Base-by-base conservation (phyloP, 208 protist genomes). In the Trypanosoma brucei region DNA sequence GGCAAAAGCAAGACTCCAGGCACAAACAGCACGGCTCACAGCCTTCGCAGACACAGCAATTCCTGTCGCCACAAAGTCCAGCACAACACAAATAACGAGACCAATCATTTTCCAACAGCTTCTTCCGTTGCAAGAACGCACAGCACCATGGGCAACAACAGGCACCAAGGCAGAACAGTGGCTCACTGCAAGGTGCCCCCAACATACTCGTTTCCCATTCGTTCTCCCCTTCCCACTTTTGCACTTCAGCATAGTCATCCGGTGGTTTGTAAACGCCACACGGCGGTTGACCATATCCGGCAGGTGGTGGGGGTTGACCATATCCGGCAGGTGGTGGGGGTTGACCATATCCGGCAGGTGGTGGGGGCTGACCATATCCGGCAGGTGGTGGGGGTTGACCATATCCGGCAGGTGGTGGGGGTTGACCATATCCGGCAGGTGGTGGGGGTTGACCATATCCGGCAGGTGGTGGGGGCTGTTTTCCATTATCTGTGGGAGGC, bases 121-220 rank as follows among this genome's bases (percentile, higher is more conserved):
- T 78, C 46, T 76, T 70, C 11, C 86, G 70, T 52, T 92, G 86
- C 52, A 76, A 63, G 39, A 72, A 76, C 4, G 71, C 70, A 48
- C 72, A 75, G 62, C 80, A 89, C 46, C 72, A 87, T 48, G 77
- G 80, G 49, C 78, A 82, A 34, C 80, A 75, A 60, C 64, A 85
- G 13, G 75, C 65, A 34, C 35, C 68, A 6, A 76, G 49, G 58
- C 65, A 84, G 55, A 71, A 82, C 61, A 69, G 77, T 7, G 76
- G 78, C 54, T 72, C 62, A 2, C 56, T 62, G 53, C 69, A 83
- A 37, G 70, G 75, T 11, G 75, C 51, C 3, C 42, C 36, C 9
- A 45, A 55, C 59, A 88, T 60, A 6, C 65, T 60, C 39, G 70
- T 75, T 30, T 46, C 59, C 76, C 76, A 87, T 53, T 78, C 33